Conservation (phyloP, 352 stramenopile genomes). For the Peronospora tabacina region DNA sequence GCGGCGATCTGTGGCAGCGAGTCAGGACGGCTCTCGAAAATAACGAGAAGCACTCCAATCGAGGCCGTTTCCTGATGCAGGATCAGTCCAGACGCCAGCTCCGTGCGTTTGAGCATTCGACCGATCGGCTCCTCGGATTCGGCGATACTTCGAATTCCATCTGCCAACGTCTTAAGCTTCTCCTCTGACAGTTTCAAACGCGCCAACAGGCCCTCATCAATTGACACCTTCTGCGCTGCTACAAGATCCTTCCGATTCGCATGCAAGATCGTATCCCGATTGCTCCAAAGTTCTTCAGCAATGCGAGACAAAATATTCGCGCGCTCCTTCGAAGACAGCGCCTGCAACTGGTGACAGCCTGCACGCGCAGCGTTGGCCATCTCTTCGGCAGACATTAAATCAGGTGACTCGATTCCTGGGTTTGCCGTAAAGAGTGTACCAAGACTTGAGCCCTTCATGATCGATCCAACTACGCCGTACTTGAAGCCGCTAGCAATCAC, state of each 20-base stretch:
- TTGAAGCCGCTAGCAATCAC: constrained; percentile 92
- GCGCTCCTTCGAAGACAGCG: constrained; percentile 78
- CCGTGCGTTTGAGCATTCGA: constrained; percentile 69
- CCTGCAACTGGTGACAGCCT: constrained; percentile 85
- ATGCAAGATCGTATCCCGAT: constrained; percentile 82
- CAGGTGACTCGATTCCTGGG: constrained; percentile 30
- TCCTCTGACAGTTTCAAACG: constrained; percentile 84
- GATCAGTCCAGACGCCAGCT: constrained; percentile 88
- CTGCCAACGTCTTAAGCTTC: constrained; percentile 92
- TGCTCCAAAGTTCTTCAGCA: constrained; percentile 71
- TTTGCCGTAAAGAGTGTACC: constrained; percentile 84
- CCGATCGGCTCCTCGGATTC: constrained; percentile 68
- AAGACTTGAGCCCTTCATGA: constrained; percentile 77
- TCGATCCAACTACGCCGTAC: constrained; percentile 86
- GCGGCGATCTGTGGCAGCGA: constrained; percentile 94
- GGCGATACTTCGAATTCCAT: constrained; percentile 92
- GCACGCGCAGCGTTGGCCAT: constrained; percentile 80
- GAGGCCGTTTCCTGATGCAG: constrained; percentile 91
- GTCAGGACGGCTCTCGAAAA: constrained; percentile 97
- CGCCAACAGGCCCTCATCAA: constrained; percentile 64
- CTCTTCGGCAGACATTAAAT: constrained; percentile 48
- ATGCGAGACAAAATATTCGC: constrained; percentile 86
- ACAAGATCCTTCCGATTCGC: constrained; percentile 91
- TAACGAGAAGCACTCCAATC: constrained; percentile 96
- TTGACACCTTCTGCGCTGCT: constrained; percentile 52